These are phyloP conservation scores for Karstenula rhodostoma DNA, from an alignment of 2,329 filamentous ascomycete species.

Conservation along the genomic window DNA sequence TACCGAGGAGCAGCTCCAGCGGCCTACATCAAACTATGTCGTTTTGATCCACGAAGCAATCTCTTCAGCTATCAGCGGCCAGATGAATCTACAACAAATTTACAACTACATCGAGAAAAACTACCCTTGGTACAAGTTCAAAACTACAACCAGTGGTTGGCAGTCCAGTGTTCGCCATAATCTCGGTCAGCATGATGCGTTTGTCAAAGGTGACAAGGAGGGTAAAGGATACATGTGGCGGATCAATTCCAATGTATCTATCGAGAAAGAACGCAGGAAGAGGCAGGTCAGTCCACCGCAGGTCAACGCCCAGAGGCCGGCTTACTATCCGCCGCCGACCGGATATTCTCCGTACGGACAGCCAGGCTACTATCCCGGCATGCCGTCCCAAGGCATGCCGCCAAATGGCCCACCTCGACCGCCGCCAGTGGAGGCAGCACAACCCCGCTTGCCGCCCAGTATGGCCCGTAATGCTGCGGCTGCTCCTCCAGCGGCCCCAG, in stretches of 20 bases:
- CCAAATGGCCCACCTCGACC: slow-evolving; percentile 39
- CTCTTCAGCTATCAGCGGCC: slow-evolving; percentile 61
- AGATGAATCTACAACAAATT: slow-evolving; percentile 71
- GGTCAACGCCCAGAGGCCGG: slow-evolving; percentile 38
- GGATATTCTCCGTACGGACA: slow-evolving; percentile 40
- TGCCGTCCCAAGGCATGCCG: slow-evolving; percentile 42
- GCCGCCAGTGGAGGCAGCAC: slow-evolving; percentile 33
- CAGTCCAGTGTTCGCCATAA: slow-evolving; percentile 73
- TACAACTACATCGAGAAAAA: slow-evolving; percentile 70
- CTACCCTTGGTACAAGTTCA: slow-evolving; percentile 71
- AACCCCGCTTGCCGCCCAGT: slow-evolving; percentile 48
- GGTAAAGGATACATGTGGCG: slow-evolving; percentile 72
- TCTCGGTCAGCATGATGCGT: slow-evolving; percentile 65
- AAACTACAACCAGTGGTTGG: slow-evolving; percentile 68
- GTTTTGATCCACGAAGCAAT: slow-evolving; percentile 70
- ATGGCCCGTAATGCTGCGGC: slow-evolving; percentile 40
- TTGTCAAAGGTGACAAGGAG: slow-evolving; percentile 67
- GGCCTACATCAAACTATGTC: slow-evolving; percentile 70
- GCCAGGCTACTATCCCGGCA: slow-evolving; percentile 38
- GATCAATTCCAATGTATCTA: slow-evolving; percentile 65
- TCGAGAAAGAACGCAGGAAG: slow-evolving; percentile 65
- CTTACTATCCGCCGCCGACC: slow-evolving; percentile 44
- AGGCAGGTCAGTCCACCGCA: slow-evolving; percentile 58
- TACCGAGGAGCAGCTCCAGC: slow-evolving; percentile 77
- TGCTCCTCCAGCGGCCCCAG: slow-evolving; percentile 35